Percentiles rank a stretch among this genome's conserved stretches.
phyloP scores from a whole-genome alignment of 2,329 filamentous ascomycete genomes.

The Claviceps sp. region DNA sequence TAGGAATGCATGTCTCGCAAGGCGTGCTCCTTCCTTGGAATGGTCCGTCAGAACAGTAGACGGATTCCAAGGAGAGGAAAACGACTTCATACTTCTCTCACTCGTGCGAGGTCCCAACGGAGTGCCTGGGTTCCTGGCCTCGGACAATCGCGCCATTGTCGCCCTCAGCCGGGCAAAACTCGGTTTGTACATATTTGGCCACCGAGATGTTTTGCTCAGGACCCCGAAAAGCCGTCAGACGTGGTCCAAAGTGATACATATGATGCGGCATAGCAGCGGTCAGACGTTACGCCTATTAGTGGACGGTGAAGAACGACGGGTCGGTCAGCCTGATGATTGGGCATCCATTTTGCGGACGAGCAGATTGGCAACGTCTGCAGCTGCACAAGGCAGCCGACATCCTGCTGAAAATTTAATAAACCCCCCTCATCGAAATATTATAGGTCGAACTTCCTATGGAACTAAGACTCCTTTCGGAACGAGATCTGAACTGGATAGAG shows the following conservation, averaged over 20 bases:
- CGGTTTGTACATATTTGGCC: slow-evolving; percentile 78
- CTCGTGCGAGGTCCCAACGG: slow-evolving; percentile 55
- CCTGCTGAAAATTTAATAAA: neutral
- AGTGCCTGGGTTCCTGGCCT: slow-evolving; percentile 59
- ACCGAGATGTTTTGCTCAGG: slow-evolving; percentile 41
- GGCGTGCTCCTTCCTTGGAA: slow-evolving; percentile 15
- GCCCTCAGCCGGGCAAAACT: slow-evolving; percentile 56
- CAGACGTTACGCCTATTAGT: slow-evolving; percentile 20
- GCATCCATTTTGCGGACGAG: slow-evolving; percentile 10
- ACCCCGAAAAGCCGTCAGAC: slow-evolving; percentile 23
- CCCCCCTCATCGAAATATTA: neutral
- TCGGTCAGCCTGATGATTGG: slow-evolving; percentile 43
- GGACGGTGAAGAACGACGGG: slow-evolving; percentile 38
- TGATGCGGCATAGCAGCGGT: slow-evolving; percentile 25
- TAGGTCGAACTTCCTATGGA: neutral
- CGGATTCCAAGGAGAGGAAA: slow-evolving; percentile 84
- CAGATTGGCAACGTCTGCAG: neutral
- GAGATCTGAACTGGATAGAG: neutral
- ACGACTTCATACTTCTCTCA: slow-evolving; percentile 69
- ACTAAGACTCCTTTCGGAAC: neutral
- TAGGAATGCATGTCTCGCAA: slow-evolving; percentile 12
- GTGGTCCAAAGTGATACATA: slow-evolving; percentile 27
- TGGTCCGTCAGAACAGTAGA: slow-evolving; percentile 68
- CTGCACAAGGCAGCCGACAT: neutral
- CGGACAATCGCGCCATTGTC: slow-evolving; percentile 44